Base-by-base conservation (phyloP, 805 yeast species). In the Kluyveromyces wickerhamii region DNA sequence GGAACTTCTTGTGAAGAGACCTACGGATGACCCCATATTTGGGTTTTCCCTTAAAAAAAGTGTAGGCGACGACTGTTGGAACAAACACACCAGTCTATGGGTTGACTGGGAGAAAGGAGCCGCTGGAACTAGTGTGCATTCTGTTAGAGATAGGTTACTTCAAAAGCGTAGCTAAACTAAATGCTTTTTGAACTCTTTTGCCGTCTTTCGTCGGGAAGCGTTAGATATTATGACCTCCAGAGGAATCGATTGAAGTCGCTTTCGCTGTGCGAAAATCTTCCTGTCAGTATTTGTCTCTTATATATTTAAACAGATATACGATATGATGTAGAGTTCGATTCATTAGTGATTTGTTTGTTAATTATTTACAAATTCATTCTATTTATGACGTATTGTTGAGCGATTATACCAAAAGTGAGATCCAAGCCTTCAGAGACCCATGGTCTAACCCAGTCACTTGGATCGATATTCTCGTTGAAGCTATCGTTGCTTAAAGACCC, bases 341-440 rank as follows among this genome's bases (percentile, higher is more conserved):
- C n/a, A n/a, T n/a, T n/a, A n/a, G n/a, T n/a, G n/a, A n/a, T n/a
- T n/a, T n/a, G n/a, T n/a, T n/a, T n/a, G n/a, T n/a, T n/a, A n/a
- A 26, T 7, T 8, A 16, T 14, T 42, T 27, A 47, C 27, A 51
- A 44, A 6, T 58, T 60, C 62, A 92, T 92, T 59, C 98, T 72
- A 57, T 77, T 79, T 30, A 88, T 77, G 29, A 92, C 94, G 56
- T 92, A 92, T 51, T 78, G 74, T 58, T 92, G 97, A 1, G 96
- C 95, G 21, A 85, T 64, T 1, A 84, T 80, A 12, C 96, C 97
- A 44, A 92, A 73, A 12, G 86, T 68, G 42, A 87, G 69, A 13
- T 76, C 75, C 34, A 92, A 65, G 0, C 95, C 94, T 44, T 77
- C 79, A 48, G 75, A 79, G 23, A 82, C 66, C 94, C 94, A 83